phyloP scores from a whole-genome alignment of 768 basidiomycete species.

The Pleurotus citrinopileatus region DNA sequence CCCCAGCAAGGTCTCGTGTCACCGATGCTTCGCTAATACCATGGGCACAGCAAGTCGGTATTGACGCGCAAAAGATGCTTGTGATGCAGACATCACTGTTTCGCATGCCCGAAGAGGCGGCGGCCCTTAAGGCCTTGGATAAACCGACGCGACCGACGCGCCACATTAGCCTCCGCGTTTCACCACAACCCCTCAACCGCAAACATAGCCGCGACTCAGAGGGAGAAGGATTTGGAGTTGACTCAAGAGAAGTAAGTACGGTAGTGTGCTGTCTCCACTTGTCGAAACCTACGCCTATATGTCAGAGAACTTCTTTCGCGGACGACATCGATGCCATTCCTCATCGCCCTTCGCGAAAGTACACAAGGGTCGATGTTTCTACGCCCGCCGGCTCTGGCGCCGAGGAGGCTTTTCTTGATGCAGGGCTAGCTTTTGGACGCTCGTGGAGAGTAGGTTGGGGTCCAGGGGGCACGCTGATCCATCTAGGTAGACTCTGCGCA shows the following conservation, averaged over 20 bases:
- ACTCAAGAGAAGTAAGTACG: conserved; percentile 56
- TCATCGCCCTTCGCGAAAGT: conserved; percentile 79
- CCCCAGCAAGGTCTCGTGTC: conserved; percentile 23
- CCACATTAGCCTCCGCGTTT: conserved; percentile 25
- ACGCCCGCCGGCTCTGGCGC: conserved; percentile 61
- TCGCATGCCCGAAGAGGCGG: conserved; percentile 71
- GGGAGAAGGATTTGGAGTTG: conserved; percentile 60
- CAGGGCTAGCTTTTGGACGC: conserved; percentile 81
- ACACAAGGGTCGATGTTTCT: conserved; percentile 67
- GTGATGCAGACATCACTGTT: conserved; percentile 93
- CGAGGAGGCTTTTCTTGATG: conserved; percentile 72
- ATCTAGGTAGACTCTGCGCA: conserved; percentile 71
- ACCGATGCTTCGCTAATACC: conserved; percentile 55
- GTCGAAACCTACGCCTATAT: conserved; percentile 6
- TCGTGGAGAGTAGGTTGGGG: conserved; percentile 94
- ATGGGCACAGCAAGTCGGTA: conserved; percentile 69
- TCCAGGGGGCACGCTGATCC: conserved; percentile 70
- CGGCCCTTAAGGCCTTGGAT: conserved; percentile 54
- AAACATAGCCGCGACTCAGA: conserved; percentile 82
- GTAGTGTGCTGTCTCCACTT: background rate
- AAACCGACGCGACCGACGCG: conserved; percentile 26
- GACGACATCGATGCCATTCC: conserved; percentile 63
- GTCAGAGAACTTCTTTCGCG: conserved; percentile 77
- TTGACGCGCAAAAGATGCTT: conserved; percentile 87
- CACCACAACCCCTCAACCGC: conserved; percentile 42